These are phyloP conservation scores for Pythium pectinolyticum DNA, from an alignment of 352 stramenopile genomes.

Conservation along the genomic window DNA sequence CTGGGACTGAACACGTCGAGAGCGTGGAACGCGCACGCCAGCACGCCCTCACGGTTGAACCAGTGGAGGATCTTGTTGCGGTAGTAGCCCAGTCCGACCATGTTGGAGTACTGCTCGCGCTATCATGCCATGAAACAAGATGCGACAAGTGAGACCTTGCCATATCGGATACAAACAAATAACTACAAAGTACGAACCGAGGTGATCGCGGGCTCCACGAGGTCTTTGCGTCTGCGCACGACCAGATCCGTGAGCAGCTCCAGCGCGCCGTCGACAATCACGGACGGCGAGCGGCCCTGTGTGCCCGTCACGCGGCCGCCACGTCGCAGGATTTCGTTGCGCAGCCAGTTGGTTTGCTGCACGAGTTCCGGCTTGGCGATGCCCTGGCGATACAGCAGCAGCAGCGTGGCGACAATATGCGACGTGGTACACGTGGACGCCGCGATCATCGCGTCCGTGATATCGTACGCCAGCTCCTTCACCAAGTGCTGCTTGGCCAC, in stretches of 20 bases:
- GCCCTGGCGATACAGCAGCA: constrained; percentile 79
- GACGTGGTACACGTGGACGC: constrained; percentile 72
- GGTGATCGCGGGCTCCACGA: constrained; percentile 76
- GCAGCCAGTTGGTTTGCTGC: constrained; percentile 72
- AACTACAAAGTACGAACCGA: constrained; percentile 35
- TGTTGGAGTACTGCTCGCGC: constrained; percentile 82
- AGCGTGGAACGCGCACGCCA: constrained; percentile 75
- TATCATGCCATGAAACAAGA: constrained; percentile 27
- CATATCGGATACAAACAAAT: too few species aligned
- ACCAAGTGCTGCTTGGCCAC: constrained; percentile 37
- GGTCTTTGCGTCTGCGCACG: constrained; percentile 66
- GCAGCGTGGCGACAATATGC: constrained; percentile 68
- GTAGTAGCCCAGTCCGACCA: constrained; percentile 87
- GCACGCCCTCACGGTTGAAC: constrained; percentile 80
- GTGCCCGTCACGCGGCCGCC: constrained; percentile 71
- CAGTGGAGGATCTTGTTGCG: constrained; percentile 87
- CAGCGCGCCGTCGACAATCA: constrained; percentile 66
- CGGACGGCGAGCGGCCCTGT: constrained; percentile 62
- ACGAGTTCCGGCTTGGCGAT: constrained; percentile 74
- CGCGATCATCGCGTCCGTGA: constrained; percentile 71
- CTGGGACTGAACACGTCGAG: constrained; percentile 39
- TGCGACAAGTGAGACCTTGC: too few species aligned
- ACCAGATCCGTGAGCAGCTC: constrained; percentile 72
- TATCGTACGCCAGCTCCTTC: constrained; percentile 65
- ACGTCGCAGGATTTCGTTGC: constrained; percentile 64